phyloP scores from a whole-genome alignment of 805 yeast genomes.

The Wickerhamiella parazyma region DNA sequence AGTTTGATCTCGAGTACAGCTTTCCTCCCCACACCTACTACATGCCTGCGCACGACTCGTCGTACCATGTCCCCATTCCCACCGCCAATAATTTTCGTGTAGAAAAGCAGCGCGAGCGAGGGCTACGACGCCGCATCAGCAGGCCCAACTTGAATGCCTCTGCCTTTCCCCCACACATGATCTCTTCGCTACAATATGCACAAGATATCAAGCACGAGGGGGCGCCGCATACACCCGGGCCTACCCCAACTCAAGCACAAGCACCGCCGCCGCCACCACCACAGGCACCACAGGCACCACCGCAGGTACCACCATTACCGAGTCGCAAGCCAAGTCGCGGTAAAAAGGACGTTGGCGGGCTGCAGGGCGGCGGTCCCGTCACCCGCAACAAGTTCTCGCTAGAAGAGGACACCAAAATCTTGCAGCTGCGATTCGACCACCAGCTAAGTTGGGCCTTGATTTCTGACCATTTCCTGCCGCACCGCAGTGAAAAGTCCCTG shows the following conservation, averaged over 20 bases:
- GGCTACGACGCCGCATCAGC: neutral
- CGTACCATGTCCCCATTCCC: neutral
- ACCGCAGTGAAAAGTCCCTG: conserved; percentile 71
- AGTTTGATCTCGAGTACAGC: neutral
- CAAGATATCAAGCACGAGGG: too few relatives aligned
- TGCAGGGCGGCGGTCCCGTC: neutral
- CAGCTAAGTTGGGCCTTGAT: conserved; percentile 76
- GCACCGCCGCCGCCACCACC: neutral
- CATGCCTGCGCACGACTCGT: neutral
- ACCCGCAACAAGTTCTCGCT: conserved; percentile 18
- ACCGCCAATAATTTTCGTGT: neutral
- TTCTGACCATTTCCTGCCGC: conserved; percentile 47
- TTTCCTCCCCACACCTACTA: neutral
- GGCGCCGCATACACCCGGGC: too few relatives aligned
- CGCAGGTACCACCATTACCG: neutral
- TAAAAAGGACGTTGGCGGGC: neutral
- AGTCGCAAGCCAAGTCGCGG: neutral
- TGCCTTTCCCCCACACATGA: too few relatives aligned
- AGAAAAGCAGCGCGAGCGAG: neutral
- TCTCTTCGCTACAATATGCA: too few relatives aligned
- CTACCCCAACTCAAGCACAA: too few relatives aligned
- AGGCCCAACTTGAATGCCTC: neutral
- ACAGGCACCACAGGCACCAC: neutral
- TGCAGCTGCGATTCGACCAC: conserved; percentile 48
- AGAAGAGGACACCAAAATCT: conserved; percentile 21